phyloP scores from a whole-genome alignment of 2,329 filamentous ascomycete genomes.

The Sclerotinia minor region DNA sequence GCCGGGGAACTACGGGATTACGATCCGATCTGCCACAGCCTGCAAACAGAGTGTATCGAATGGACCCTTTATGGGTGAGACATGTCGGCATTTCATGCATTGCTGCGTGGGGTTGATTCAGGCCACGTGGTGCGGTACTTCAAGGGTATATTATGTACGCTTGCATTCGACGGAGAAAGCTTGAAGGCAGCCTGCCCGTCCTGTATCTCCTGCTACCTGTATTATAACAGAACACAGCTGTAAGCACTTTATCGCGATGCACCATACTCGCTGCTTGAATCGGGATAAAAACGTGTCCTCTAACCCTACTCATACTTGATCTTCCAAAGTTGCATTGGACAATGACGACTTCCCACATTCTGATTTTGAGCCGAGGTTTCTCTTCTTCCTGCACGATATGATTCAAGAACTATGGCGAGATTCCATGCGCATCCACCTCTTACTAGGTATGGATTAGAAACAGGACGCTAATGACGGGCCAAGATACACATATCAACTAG shows the following conservation, averaged over 20 bases:
- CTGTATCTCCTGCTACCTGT: background rate
- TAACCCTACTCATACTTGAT: background rate
- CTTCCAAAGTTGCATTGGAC: background rate
- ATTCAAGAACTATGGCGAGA: background rate
- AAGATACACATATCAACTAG: conserved; percentile 14
- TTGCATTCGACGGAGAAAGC: conserved; percentile 13
- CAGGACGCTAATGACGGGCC: conserved; percentile 16
- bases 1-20: conserved; percentile 6
- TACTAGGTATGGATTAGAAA: background rate
- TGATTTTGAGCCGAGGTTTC: background rate
- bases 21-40: conserved; percentile 14
- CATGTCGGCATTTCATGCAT: conserved; percentile 22
- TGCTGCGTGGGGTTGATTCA: background rate
- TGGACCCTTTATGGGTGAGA: background rate
- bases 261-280: background rate
- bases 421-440: background rate
- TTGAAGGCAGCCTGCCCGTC: background rate
- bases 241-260: conserved; percentile 17
- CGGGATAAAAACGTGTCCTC: background rate
- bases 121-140: conserved; percentile 15
- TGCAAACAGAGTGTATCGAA: conserved; percentile 1
- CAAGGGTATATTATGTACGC: conserved; percentile 21
- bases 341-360: background rate
- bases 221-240: conserved; percentile 18
- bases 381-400: background rate